These are phyloP conservation scores for Metschnikowia borealis DNA, from an alignment of 805 yeast genomes.

Conservation along the genomic window DNA sequence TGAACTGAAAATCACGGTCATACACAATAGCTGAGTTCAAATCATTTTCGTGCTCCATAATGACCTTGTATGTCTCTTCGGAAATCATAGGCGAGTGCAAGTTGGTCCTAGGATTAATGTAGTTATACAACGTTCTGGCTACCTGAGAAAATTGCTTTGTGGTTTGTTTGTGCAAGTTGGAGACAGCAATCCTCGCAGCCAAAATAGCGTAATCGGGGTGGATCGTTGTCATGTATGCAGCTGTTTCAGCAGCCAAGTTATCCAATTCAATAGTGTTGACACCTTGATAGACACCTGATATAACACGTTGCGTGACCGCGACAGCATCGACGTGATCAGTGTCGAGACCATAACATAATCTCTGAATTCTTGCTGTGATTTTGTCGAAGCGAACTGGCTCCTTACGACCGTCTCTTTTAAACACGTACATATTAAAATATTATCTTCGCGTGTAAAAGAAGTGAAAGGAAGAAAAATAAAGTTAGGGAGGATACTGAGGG, in stretches of 20 bases:
- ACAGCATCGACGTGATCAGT: slow-evolving; percentile 91
- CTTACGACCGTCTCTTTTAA: slow-evolving; percentile 88
- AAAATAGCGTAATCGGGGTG: slow-evolving; percentile 97
- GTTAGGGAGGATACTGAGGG: background rate
- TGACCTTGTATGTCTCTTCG: slow-evolving; percentile 37
- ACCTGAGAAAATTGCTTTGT: slow-evolving; percentile 81
- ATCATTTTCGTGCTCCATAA: slow-evolving; percentile 36
- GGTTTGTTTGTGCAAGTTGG: slow-evolving; percentile 92
- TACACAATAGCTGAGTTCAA: slow-evolving; percentile 44
- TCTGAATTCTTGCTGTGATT: slow-evolving; percentile 87
- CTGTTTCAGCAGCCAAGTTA: slow-evolving; percentile 85
- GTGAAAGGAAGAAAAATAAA: background rate
- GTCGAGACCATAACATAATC: slow-evolving; percentile 92
- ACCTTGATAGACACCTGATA: slow-evolving; percentile 95
- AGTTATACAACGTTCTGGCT: slow-evolving; percentile 64
- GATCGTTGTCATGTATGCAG: slow-evolving; percentile 94
- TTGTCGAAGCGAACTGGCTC: slow-evolving; percentile 95
- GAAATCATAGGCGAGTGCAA: slow-evolving; percentile 48
- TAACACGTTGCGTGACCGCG: slow-evolving; percentile 92
- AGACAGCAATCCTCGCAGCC: slow-evolving; percentile 94
- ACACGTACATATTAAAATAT: slow-evolving; percentile 61
- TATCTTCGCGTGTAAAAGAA: background rate
- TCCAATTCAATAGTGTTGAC: slow-evolving; percentile 83
- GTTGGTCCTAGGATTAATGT: slow-evolving; percentile 76
- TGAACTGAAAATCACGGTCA: slow-evolving; percentile 51